phyloP scores from a whole-genome alignment of 768 basidiomycete genomes.

The Wakefieldia striispora region DNA sequence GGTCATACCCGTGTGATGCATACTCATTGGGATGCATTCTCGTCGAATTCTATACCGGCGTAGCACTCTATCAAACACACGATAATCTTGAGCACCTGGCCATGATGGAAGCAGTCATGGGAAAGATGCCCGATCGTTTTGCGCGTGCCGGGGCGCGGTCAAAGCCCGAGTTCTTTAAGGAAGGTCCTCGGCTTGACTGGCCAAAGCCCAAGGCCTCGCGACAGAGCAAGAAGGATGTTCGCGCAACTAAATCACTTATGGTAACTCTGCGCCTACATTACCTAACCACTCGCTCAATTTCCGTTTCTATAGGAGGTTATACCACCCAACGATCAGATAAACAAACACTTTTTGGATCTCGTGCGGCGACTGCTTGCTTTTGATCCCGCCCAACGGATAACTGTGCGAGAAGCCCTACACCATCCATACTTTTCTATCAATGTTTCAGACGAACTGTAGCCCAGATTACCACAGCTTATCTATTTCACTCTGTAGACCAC shows the following conservation, averaged over 20 bases:
- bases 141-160: slow-evolving; percentile 69
- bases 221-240: slow-evolving; percentile 93
- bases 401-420: slow-evolving; percentile 81
- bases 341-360: slow-evolving; percentile 82
- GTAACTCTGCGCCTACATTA: slow-evolving; percentile 42
- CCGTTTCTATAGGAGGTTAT: slow-evolving; percentile 69
- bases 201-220: slow-evolving; percentile 85
- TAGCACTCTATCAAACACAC: slow-evolving; percentile 98
- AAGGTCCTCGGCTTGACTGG: slow-evolving; percentile 83
- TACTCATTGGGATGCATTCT: slow-evolving; percentile 99
- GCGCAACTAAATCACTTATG: slow-evolving; percentile 72
- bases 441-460: slow-evolving; percentile 68
- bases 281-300: slow-evolving; percentile 1
- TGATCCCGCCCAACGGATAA: slow-evolving; percentile 85
- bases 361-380: slow-evolving; percentile 86
- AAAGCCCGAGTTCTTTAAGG: slow-evolving; percentile 94
- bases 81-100: slow-evolving; percentile 99
- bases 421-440: slow-evolving; percentile 82
- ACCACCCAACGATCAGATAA: slow-evolving; percentile 67
- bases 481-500: slow-evolving; percentile 35
- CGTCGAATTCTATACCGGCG: slow-evolving; percentile 97
- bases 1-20: slow-evolving; percentile 98
- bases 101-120: slow-evolving; percentile 99
- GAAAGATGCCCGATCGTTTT: slow-evolving; percentile 91
- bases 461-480: slow-evolving; percentile 32